phyloP scores from a whole-genome alignment of 1,284 basidiomycete species.

The Cutaneotrichosporon sp. region DNA sequence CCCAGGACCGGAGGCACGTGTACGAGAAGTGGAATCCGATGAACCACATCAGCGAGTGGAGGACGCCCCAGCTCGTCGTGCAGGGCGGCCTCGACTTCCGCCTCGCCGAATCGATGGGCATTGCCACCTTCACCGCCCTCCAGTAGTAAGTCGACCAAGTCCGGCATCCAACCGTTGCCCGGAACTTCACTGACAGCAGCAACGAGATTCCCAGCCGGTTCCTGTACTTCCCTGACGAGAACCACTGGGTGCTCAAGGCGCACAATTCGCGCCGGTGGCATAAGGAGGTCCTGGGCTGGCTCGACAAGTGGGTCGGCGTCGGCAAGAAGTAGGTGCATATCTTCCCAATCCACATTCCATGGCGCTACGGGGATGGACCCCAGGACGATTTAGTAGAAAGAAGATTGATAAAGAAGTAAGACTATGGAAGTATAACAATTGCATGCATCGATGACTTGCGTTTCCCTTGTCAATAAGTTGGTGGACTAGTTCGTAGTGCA shows the following conservation, averaged over 20 bases:
- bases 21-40: conserved; percentile 56
- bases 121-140: conserved; percentile 54
- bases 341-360: too few relatives aligned
- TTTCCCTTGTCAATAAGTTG: too few relatives aligned
- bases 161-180: neutral
- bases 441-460: too few relatives aligned
- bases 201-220: conserved; percentile 71
- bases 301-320: conserved; percentile 66
- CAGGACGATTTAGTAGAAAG: too few relatives aligned
- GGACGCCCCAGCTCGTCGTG: conserved; percentile 74
- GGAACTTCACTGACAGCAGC: neutral
- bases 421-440: too few relatives aligned
- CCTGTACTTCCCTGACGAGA: conserved; percentile 87
- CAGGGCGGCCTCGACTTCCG: conserved; percentile 84
- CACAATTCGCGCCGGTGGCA: conserved; percentile 56
- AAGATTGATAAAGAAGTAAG: too few relatives aligned
- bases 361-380: too few relatives aligned
- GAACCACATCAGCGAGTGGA: conserved; percentile 76
- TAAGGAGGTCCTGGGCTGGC: conserved; percentile 81
- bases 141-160: conserved; percentile 17
- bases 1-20: conserved; percentile 22
- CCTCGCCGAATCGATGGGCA: conserved; percentile 73
- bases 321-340: conserved; percentile 11
- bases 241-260: conserved; percentile 67
- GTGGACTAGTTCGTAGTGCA: too few relatives aligned